phyloP scores from a whole-genome alignment of 495 filamentous ascomycete species.

The Aspergillus conjunctus region DNA sequence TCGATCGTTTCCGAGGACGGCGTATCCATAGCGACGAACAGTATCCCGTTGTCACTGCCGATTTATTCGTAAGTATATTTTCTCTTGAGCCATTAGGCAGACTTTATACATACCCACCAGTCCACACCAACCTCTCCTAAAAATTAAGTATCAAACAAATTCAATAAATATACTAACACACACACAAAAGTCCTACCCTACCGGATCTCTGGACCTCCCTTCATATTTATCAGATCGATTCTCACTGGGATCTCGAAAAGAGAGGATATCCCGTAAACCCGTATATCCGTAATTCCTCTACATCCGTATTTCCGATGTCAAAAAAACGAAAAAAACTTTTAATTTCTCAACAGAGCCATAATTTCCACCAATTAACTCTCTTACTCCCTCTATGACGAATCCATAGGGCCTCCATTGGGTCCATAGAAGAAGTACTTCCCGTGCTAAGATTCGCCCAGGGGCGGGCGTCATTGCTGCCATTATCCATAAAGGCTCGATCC shows the following conservation, averaged over 20 bases:
- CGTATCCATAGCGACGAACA: slow-evolving; percentile 31
- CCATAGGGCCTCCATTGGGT: too few species aligned
- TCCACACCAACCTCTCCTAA: not conserved
- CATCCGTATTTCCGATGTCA: slow-evolving; percentile 12
- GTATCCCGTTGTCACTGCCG: not conserved
- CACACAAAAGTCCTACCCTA: not conserved
- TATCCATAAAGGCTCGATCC: too few species aligned
- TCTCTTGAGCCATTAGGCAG: not conserved
- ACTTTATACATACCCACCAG: not conserved
- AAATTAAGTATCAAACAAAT: not conserved
- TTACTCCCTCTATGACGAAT: too few species aligned
- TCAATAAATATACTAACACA: not conserved
- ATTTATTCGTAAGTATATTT: not conserved
- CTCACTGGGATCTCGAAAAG: not conserved
- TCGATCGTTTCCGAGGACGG: slow-evolving; percentile 42
- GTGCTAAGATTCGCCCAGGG: too few species aligned
- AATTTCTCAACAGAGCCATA: not conserved
- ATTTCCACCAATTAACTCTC: not conserved
- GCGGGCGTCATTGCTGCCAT: too few species aligned
- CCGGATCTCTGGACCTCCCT: not conserved
- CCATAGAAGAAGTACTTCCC: too few species aligned
- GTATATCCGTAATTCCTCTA: slow-evolving; percentile 12
- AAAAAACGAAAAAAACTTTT: not conserved
- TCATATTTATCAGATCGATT: not conserved
- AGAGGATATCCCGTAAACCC: slow-evolving; percentile 14